Evolutionary conservation across 345 rosid species (phyloP).

Genomic region (Euphorbia lathyris): DNA sequence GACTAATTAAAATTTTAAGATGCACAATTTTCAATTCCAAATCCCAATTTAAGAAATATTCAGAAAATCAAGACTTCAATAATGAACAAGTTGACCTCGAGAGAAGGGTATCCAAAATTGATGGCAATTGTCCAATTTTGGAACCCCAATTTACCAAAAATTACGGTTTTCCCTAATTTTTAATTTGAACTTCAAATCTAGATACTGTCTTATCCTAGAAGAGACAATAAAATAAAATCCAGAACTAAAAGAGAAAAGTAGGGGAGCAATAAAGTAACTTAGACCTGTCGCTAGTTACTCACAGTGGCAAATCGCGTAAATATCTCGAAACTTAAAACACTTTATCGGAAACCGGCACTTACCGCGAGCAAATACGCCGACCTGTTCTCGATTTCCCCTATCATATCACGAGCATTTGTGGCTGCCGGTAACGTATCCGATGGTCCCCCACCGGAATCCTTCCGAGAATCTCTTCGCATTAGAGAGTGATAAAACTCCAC

Average conservation of each 20-base stretch:
- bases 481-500: conserved; percentile 96
- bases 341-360: conserved; percentile 28
- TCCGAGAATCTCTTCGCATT: conserved; percentile 81
- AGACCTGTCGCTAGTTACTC: conserved; percentile 23
- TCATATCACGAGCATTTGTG: conserved; percentile 85
- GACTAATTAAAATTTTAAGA: too few species aligned
- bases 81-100: background rate
- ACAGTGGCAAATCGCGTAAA: conserved; percentile 45
- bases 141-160: background rate
- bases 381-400: conserved; percentile 98
- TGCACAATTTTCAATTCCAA: background rate
- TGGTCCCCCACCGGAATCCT: conserved; percentile 53
- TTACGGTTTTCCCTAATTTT: background rate
- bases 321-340: conserved; percentile 20
- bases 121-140: conserved; percentile 18
- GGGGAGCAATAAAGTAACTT: conserved; percentile 23
- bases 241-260: conserved; percentile 13
- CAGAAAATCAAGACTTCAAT: background rate
- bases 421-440: conserved; percentile 45
- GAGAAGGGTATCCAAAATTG: background rate
- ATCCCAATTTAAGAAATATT: background rate
- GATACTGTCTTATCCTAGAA: conserved; percentile 35
- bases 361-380: conserved; percentile 90
- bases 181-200: conserved; percentile 20
- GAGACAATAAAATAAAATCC: conserved; percentile 23